Percentiles rank a stretch among this genome's conserved stretches.
Evolutionary conservation across 257 asterid genomes (phyloP).

Genomic region (Solanum neorickii): DNA sequence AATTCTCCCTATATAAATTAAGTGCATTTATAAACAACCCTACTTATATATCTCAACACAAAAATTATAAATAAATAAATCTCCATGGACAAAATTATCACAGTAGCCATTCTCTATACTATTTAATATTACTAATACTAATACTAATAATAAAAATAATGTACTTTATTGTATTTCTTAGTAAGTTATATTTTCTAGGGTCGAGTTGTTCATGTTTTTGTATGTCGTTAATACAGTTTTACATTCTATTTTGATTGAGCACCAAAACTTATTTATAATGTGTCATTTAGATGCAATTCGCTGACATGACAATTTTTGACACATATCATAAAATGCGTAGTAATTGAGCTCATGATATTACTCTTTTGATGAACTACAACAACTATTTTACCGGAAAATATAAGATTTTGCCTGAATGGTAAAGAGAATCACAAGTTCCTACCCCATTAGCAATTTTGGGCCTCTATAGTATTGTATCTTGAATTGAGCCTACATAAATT

Average conservation of each 20-base stretch:
- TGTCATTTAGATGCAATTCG: no score
- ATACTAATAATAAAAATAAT: no score
- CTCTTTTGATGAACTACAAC: no score
- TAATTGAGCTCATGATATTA: no score
- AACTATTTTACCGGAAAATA: not conserved
- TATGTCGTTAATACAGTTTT: not conserved
- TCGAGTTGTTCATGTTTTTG: no score
- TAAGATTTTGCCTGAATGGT: not conserved
- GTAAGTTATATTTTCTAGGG: no score
- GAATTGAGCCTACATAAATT: not conserved
- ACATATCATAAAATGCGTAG: not conserved
- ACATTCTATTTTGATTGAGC: not conserved
- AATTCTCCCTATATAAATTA: not conserved
- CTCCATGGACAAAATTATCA: not conserved
- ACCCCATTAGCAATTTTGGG: not conserved
- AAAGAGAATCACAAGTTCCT: not conserved
- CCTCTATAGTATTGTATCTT: not conserved
- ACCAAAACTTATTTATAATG: not conserved
- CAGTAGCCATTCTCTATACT: not conserved
- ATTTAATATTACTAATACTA: no score
- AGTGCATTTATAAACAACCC: not conserved
- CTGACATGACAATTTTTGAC: no score
- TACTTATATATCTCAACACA: not conserved
- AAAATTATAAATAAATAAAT: not conserved
- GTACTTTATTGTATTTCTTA: not conserved